These are phyloP conservation scores for Lepidium campestre DNA, from an alignment of 441 rosid species.

Conservation along the genomic window DNA sequence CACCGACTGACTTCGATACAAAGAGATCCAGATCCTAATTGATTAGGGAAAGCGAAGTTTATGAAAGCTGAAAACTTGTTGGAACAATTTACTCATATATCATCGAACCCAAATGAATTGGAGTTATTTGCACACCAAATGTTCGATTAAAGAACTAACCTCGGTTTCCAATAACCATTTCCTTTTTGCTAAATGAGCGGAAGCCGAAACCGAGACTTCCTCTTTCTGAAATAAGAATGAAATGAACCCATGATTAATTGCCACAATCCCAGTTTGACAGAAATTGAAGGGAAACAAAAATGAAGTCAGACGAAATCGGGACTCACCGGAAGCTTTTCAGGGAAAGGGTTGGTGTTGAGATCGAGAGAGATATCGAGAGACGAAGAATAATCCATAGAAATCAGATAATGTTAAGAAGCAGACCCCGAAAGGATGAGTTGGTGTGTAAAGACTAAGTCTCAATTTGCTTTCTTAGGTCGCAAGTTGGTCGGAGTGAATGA, in stretches of 20 bases:
- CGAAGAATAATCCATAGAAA: slow-evolving; percentile 17
- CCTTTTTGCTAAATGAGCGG: background rate
- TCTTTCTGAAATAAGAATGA: slow-evolving; percentile 24
- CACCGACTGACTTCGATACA: background rate
- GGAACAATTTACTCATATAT: background rate
- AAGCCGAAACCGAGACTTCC: slow-evolving; percentile 23
- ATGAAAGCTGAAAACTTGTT: background rate
- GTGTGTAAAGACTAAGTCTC: background rate
- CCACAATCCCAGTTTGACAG: background rate
- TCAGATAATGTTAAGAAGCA: background rate
- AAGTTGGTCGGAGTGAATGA: slow-evolving; percentile 19
- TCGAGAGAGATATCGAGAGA: slow-evolving; percentile 45
- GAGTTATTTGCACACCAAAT: background rate
- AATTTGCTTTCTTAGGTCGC: slow-evolving; percentile 25
- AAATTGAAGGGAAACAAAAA: background rate
- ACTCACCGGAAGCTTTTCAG: slow-evolving; percentile 27
- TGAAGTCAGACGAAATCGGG: background rate
- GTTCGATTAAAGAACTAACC: slow-evolving; percentile 24
- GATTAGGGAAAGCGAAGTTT: background rate
- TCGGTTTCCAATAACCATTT: slow-evolving; percentile 12
- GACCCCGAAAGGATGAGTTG: slow-evolving; percentile 2
- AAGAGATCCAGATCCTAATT: background rate
- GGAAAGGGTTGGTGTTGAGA: slow-evolving; percentile 43
- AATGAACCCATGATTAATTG: background rate
- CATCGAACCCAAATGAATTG: background rate